Evolutionary conservation across 1,284 basidiomycete genomes (phyloP), one percentile per base, ranked within the genome.

Genomic region (Amylostereum areolatum): DNA sequence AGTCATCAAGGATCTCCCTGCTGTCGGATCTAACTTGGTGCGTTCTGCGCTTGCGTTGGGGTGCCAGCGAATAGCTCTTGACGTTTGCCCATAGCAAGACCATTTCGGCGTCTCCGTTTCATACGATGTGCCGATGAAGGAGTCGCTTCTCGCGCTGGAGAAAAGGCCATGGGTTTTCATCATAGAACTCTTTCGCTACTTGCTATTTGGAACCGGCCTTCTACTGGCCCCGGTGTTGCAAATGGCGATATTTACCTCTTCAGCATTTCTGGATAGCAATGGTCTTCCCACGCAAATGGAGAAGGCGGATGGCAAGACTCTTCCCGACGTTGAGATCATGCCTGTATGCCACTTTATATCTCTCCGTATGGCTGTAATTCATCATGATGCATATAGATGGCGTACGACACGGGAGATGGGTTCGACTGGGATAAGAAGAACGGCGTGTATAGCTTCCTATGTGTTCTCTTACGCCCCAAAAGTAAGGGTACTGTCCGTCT

Each of bases 21-120:
- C 72, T 7, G 81, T 85, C 6, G 79, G 81, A 6, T 58, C 66
- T 2, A 72, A 81, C 55, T 67, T 81, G 29, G 60, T 61, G 30
- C 4, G 32, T 47, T 4, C 6, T 18, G 29, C 2, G 18, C 3
- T 2, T 18, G 12, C 25, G 5, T 31, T 33, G 28, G 33, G 11
- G 28, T n/a, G 5, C 25, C 29, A n/a, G 3, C 25, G 3, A 11
- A 31, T n/a, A 25, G 7, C 59, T 52, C 12, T 63, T 65, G 28
- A 40, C 30, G 34, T 41, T 18, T 6, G 37, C 36, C 59, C 62
- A 60, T 50, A 66, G 66, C 58, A 66, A 60, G 66, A 66, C 48
- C 66, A 66, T 45, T 54, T 62, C 24, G 57, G 53, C 12, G 58
- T 63, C 5, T 52, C 63, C 3, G 45, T 62, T 1, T 50, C 52